Conservation (phyloP, 225 moss, liverwort and hornwort species). For the Sphagnum tenellum region DNA sequence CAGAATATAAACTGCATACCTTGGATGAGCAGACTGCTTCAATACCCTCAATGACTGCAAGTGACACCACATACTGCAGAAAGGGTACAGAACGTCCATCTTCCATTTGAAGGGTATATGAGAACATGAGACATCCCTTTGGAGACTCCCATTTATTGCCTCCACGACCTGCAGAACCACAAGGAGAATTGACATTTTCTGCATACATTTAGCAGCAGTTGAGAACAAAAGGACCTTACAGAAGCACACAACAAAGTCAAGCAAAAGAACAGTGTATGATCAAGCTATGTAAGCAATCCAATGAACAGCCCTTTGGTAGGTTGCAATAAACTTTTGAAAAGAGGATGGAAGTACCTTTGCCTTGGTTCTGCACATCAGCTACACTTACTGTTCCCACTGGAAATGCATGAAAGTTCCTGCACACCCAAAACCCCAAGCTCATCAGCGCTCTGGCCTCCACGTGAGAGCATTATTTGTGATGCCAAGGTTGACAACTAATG, state of each 20-base stretch:
- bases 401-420: constrained; percentile 62
- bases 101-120: constrained; percentile 69
- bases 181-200: too few relatives aligned
- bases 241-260: too few relatives aligned
- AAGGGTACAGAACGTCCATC: constrained; percentile 80
- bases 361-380: constrained; percentile 76
- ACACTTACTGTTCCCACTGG: constrained; percentile 65
- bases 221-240: too few relatives aligned
- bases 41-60: constrained; percentile 69
- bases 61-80: constrained; percentile 87
- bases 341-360: constrained; percentile 30
- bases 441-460: neutral
- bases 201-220: too few relatives aligned
- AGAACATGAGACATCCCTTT: constrained; percentile 88
- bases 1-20: constrained; percentile 12
- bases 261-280: too few relatives aligned
- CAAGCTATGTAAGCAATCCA: too few relatives aligned
- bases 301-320: too few relatives aligned
- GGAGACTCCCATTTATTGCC: constrained; percentile 94
- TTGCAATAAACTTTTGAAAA: too few relatives aligned
- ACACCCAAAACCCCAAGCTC: constrained; percentile 8
- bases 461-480: neutral
- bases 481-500: neutral
- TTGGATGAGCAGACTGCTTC: constrained; percentile 44
- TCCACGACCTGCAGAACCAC: constrained; percentile 42